Evolutionary conservation across 768 basidiomycete species (phyloP), one percentile per base, ranked within the genome.

Genomic region (Termitomyces sp.): DNA sequence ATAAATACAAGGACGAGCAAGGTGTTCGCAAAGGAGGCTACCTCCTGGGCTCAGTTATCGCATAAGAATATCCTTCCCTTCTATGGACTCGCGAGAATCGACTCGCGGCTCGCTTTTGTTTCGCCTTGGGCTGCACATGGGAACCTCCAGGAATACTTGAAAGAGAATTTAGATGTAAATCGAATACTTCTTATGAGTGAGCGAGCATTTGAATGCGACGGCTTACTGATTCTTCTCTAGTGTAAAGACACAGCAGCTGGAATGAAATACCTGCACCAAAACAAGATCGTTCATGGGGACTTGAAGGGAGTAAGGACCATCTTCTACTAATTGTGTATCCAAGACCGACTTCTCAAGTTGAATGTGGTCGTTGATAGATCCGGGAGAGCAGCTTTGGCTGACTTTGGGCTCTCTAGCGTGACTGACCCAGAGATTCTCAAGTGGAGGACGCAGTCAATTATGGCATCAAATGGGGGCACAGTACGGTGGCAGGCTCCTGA

Each of bases 401-500:
- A 56, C 37, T 50, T 56, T 31, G 55, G 55, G 6, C 46, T 56
- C 1, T 22, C 55, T 2, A 48, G 46, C 24, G 55, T 56, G 24
- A 50, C 47, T 1, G 55, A 56, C 18, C 29, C 55, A 0, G 26
- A 56, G 16, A 56, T 56, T 28, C 24, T 56, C 22, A 39, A 42
- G 8, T 56, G 55, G 55, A 56, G 24, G 13, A 20, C 37, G 20
- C 47, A 56, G 15, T 56, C 55, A 5, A 56, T 28, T 3, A 26
- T 29, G 15, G 55, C 15, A 2, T 56, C 55, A 3, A 48, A 56
- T 12, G 55, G 55, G 2, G 55, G 55, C 4, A 56, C 55, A 12
- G 33, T 3, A 29, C 55, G 55, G 9, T 56, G 55, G 55, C 55
- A 56, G 20, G 55, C 47, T 29, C 55, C 55, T 4, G 55, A 56